Evolutionary conservation across 495 filamentous ascomycete species (phyloP).

Genomic region (Clavariopsis aquatica): DNA sequence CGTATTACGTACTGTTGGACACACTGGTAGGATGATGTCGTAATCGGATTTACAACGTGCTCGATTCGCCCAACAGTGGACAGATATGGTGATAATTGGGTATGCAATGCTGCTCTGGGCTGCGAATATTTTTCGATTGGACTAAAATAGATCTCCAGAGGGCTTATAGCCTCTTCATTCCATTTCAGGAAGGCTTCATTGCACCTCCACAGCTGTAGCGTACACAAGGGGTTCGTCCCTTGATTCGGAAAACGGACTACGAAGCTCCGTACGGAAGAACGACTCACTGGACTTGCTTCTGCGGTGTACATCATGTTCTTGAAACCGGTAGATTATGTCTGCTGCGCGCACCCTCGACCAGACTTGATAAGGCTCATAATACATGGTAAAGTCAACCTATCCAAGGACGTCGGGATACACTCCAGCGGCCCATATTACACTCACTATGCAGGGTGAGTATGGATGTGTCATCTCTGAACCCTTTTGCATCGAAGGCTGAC

Average conservation of each 20-base stretch:
- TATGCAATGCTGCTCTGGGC: not conserved
- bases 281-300: constrained; percentile 1
- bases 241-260: constrained; percentile 1
- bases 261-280: not conserved
- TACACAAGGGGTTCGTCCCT: not conserved
- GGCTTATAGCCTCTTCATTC: not conserved
- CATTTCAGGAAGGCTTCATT: constrained; percentile 7
- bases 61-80: not conserved
- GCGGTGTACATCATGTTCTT: not conserved
- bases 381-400: not conserved
- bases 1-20: too few relatives aligned
- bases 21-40: not conserved
- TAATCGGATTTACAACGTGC: not conserved
- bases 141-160: not conserved
- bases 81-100: not conserved
- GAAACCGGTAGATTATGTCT: constrained; percentile 8
- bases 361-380: not conserved
- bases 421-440: not conserved
- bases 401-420: not conserved
- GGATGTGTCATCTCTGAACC: too few relatives aligned
- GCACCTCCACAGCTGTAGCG: constrained; percentile 8
- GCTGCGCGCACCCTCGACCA: constrained; percentile 1
- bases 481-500: too few relatives aligned
- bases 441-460: too few relatives aligned
- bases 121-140: not conserved